Evolutionary conservation across 208 protist species (phyloP).

Genomic region (Trichomonas tenax): DNA sequence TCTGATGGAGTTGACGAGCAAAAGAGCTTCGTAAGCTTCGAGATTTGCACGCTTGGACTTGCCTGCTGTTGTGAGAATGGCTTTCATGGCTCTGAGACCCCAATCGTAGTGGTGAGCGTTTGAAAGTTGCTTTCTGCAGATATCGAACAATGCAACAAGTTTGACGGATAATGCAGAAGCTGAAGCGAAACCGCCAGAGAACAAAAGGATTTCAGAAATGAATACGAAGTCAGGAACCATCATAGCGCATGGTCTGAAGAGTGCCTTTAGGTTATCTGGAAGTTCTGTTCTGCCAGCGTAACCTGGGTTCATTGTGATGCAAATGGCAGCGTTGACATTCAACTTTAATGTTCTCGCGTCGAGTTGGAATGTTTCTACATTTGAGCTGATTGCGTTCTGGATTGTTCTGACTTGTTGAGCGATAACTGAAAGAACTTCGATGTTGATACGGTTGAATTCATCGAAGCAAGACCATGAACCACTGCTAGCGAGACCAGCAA

Average conservation of each 20-base stretch:
- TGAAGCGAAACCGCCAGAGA: constrained; percentile 84
- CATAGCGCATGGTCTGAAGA: constrained; percentile 60
- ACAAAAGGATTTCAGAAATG: constrained; percentile 88
- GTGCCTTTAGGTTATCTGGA: constrained; percentile 79
- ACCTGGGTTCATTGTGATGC: constrained; percentile 75
- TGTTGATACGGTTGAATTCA: constrained; percentile 54
- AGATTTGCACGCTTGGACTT: constrained; percentile 72
- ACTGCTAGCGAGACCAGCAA: constrained; percentile 34
- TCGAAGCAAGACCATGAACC: constrained; percentile 54
- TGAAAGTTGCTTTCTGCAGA: constrained; percentile 83
- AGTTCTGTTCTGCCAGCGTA: constrained; percentile 88
- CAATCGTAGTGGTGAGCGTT: constrained; percentile 92
- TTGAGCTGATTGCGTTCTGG: constrained; percentile 38
- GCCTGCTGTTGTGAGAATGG: constrained; percentile 80
- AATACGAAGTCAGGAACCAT: constrained; percentile 96
- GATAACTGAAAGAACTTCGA: constrained; percentile 47
- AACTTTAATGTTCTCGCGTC: constrained; percentile 42
- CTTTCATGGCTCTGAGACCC: constrained; percentile 91
- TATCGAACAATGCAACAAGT: constrained; percentile 82
- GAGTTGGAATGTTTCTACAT: constrained; percentile 39
- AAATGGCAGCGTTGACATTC: constrained; percentile 55
- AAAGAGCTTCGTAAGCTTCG: constrained; percentile 66
- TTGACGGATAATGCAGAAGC: constrained; percentile 74
- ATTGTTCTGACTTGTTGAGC: constrained; percentile 44
- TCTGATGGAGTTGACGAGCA: constrained; percentile 73